A percentile compares a stretch with the other conserved stretches of the same genome.
These are phyloP conservation scores for Globisporangium middletonii DNA, from an alignment of 352 stramenopile genomes.

Conservation along the genomic window DNA sequence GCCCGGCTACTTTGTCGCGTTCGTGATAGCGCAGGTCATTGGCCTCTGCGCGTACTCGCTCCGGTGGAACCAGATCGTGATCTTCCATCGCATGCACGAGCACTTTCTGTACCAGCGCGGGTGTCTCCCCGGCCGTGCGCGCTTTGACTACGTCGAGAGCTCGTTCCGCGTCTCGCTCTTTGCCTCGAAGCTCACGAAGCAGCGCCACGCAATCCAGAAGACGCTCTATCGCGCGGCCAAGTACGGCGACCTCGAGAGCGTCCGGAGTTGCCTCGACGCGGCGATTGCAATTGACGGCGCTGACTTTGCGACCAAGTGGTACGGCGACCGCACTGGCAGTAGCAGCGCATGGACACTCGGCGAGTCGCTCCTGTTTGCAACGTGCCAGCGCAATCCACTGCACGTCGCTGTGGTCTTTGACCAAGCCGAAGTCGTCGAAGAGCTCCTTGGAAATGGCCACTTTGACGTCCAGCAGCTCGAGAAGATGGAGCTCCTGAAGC, in stretches of 20 bases:
- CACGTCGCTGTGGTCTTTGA: slow-evolving; percentile 74
- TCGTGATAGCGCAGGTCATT: slow-evolving; percentile 45
- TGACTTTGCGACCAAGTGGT: slow-evolving; percentile 67
- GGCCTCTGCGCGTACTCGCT: slow-evolving; percentile 51
- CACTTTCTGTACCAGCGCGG: slow-evolving; percentile 72
- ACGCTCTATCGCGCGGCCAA: slow-evolving; percentile 61
- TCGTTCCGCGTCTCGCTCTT: slow-evolving; percentile 41
- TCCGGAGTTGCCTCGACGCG: slow-evolving; percentile 35
- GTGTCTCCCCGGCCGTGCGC: slow-evolving; percentile 44
- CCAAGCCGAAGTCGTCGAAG: slow-evolving; percentile 54
- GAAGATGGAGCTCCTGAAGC: slow-evolving; percentile 66
- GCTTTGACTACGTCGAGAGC: slow-evolving; percentile 60
- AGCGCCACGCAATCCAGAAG: slow-evolving; percentile 42
- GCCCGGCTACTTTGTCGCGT: slow-evolving; percentile 21
- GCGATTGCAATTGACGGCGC: slow-evolving; percentile 50
- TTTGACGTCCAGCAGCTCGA: slow-evolving; percentile 73
- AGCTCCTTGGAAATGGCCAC: slow-evolving; percentile 41
- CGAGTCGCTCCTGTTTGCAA: slow-evolving; percentile 25
- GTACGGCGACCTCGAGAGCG: slow-evolving; percentile 45
- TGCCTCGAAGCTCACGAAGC: slow-evolving; percentile 29
- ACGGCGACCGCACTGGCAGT: slow-evolving; percentile 18
- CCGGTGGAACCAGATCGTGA: slow-evolving; percentile 70
- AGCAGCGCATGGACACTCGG: background rate
- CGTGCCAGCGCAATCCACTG: slow-evolving; percentile 61
- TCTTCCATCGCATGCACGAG: slow-evolving; percentile 77